Evolutionary conservation across 352 stramenopile genomes (phyloP).

Genomic region (Pythium folliculosum): DNA sequence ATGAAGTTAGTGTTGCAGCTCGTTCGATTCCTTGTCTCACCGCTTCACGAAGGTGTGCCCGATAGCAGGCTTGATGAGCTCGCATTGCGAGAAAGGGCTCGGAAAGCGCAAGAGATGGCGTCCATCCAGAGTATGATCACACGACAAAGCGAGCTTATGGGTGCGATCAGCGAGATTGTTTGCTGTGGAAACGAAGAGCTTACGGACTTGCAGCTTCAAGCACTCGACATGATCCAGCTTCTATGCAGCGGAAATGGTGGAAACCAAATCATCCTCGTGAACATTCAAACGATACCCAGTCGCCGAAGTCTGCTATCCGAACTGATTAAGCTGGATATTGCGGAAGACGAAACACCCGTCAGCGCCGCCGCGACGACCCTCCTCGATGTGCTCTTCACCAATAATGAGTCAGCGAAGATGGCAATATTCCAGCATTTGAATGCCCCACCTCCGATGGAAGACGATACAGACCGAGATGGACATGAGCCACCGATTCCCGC

Average conservation of each 20-base stretch:
- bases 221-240: constrained; percentile 61
- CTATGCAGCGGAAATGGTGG: constrained; percentile 56
- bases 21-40: constrained; percentile 60
- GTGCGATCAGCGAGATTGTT: constrained; percentile 64
- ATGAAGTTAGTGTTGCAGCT: constrained; percentile 67
- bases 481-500: constrained; percentile 28
- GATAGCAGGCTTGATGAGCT: constrained; percentile 57
- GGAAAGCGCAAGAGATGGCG: constrained; percentile 47
- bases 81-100: constrained; percentile 43
- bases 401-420: constrained; percentile 70
- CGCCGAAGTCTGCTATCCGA: constrained; percentile 54
- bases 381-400: constrained; percentile 58
- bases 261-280: constrained; percentile 75
- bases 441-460: constrained; percentile 41
- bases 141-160: constrained; percentile 59
- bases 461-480: constrained; percentile 10
- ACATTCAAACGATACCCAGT: constrained; percentile 48
- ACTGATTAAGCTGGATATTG: constrained; percentile 58
- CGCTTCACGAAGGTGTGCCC: constrained; percentile 53
- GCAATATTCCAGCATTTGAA: constrained; percentile 69
- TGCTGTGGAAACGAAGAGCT: constrained; percentile 48
- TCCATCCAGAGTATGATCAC: constrained; percentile 68
- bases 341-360: constrained; percentile 61
- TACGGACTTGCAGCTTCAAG: constrained; percentile 61
- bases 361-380: constrained; percentile 56